These are phyloP conservation scores for Aspergillus cavernicola DNA, from an alignment of 495 filamentous ascomycete species.

Conservation along the genomic window DNA sequence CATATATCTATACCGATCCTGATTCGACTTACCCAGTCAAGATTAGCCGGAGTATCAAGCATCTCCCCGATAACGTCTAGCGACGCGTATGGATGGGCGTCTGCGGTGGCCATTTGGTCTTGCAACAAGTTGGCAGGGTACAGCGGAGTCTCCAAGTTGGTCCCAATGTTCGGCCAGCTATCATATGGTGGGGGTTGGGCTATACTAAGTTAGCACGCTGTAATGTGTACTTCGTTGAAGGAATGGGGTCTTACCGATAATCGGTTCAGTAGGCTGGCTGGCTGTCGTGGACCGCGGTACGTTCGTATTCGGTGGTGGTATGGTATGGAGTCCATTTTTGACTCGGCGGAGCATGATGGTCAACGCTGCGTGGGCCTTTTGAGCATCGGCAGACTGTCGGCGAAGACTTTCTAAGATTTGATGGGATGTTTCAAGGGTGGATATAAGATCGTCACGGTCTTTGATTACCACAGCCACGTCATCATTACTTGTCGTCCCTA, in stretches of 20 bases:
- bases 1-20: neutral
- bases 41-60: conserved; percentile 47
- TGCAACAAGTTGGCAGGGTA: neutral
- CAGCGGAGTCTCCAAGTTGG: neutral
- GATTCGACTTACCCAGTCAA: conserved; percentile 67
- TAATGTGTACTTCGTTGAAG: neutral
- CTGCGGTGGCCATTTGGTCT: neutral
- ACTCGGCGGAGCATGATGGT: conserved; percentile 74
- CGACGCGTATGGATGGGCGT: conserved; percentile 28
- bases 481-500: neutral
- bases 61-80: conserved; percentile 52
- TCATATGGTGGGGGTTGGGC: conserved; percentile 16
- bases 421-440: conserved; percentile 61
- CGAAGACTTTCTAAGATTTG: conserved; percentile 67
- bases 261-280: neutral
- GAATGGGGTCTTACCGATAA: neutral
- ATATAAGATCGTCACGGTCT: conserved; percentile 64
- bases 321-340: conserved; percentile 27
- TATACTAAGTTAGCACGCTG: neutral
- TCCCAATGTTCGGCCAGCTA: conserved; percentile 6
- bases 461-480: conserved; percentile 30
- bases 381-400: conserved; percentile 70
- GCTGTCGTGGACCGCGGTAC: neutral
- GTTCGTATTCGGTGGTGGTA: conserved; percentile 25
- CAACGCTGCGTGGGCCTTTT: conserved; percentile 69